Conservation (phyloP, 148 eudicot species). For the Polygonum aviculare region DNA sequence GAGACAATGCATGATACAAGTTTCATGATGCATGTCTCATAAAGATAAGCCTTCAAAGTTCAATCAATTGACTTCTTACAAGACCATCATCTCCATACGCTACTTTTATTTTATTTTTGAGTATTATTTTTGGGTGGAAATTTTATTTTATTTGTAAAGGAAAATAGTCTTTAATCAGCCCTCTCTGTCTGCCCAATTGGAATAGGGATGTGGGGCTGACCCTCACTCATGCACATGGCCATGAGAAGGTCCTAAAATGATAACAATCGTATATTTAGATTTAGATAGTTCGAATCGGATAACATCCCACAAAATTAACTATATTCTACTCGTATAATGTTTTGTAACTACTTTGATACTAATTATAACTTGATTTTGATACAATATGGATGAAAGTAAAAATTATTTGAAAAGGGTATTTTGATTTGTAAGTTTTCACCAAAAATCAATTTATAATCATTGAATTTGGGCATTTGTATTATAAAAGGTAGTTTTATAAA, state of each 20-base stretch:
- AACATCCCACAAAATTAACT: neutral
- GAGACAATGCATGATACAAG: constrained; percentile 69
- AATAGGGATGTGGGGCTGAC: neutral
- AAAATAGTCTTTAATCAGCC: neutral
- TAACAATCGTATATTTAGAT: neutral
- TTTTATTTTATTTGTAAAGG: neutral
- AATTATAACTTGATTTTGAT: no score
- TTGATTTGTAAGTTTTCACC: no score
- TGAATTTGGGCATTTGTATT: no score
- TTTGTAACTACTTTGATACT: neutral
- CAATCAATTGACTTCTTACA: constrained; percentile 16
- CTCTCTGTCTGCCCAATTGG: neutral
- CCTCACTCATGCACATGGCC: neutral
- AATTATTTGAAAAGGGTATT: no score
- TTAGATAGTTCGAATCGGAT: neutral
- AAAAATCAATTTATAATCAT: no score
- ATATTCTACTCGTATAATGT: no score
- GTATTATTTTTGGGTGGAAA: no score
- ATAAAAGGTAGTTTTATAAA: no score
- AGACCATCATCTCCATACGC: constrained; percentile 5
- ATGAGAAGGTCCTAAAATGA: no score
- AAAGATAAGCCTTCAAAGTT: constrained; percentile 40
- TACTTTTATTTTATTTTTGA: neutral
- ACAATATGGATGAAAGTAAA: no score
- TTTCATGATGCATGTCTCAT: constrained; percentile 69